A percentile compares a stretch with the other conserved stretches of the same genome.
These are phyloP conservation scores for Botrytis medusae DNA, from an alignment of 2,329 filamentous ascomycete species.

Conservation along the genomic window DNA sequence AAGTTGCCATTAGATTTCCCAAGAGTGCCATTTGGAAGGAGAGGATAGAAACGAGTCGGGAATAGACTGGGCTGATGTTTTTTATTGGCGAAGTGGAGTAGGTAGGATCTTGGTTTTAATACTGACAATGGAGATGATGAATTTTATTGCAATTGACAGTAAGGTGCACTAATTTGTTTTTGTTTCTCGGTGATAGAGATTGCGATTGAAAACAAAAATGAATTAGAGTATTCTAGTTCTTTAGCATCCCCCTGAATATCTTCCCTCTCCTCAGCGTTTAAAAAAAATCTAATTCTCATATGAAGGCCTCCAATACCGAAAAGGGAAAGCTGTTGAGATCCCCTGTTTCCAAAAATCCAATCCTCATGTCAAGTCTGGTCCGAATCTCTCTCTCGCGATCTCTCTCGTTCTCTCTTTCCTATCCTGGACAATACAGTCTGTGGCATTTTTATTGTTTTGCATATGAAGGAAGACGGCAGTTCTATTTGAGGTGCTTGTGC, in stretches of 20 bases:
- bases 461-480: neutral
- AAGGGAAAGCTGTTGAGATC: neutral
- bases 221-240: neutral
- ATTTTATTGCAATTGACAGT: constrained; percentile 7
- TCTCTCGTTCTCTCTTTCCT: too few relatives aligned
- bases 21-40: constrained; percentile 46
- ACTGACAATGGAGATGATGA: constrained; percentile 9
- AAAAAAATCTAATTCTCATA: too few relatives aligned
- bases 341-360: too few relatives aligned
- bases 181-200: neutral
- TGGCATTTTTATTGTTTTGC: neutral
- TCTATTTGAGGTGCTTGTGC: neutral
- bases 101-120: neutral
- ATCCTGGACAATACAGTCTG: too few relatives aligned
- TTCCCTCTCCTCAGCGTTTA: too few relatives aligned
- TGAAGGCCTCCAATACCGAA: neutral
- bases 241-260: too few relatives aligned
- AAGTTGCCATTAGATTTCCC: constrained; percentile 81
- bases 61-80: neutral
- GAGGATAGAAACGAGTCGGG: constrained; percentile 18
- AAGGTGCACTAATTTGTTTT: neutral
- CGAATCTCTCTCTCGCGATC: too few relatives aligned
- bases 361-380: too few relatives aligned
- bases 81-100: constrained; percentile 17
- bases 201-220: neutral